Conservation (phyloP, 148 eudicot species). For the Spergularia bocconei region DNA sequence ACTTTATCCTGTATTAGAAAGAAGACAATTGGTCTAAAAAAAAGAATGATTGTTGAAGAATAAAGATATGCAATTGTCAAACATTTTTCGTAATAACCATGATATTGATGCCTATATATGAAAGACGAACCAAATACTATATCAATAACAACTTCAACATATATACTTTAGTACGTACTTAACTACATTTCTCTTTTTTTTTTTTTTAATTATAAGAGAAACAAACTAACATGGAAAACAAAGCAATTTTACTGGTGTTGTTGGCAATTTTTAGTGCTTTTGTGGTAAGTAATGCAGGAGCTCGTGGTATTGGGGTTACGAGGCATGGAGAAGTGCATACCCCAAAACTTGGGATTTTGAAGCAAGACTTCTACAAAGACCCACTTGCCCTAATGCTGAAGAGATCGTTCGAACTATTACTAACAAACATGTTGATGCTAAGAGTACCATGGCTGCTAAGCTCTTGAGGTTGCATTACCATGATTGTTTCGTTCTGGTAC, state of each 20-base stretch:
- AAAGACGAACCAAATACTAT: not conserved
- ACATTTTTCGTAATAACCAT: slow-evolving; percentile 2
- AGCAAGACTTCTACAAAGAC: slow-evolving; percentile 14
- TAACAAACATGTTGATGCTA: slow-evolving; percentile 1
- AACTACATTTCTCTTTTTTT: not conserved
- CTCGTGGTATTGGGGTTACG: not conserved
- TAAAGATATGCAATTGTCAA: slow-evolving; percentile 8
- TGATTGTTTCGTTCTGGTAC: slow-evolving; percentile 34
- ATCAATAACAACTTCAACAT: not conserved
- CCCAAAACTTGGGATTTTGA: not conserved
- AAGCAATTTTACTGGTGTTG: not conserved
- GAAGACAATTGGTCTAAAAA: not conserved
- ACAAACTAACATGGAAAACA: not conserved
- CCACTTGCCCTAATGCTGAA: slow-evolving; percentile 16
- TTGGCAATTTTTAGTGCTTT: slow-evolving; percentile 10
- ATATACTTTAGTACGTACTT: no score
- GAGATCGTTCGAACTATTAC: slow-evolving; percentile 13
- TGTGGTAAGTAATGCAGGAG: slow-evolving; percentile 17
- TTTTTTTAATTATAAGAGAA: not conserved
- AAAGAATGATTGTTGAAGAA: not conserved
- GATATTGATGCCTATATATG: not conserved
- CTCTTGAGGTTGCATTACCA: slow-evolving; percentile 32
- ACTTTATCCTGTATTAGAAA: not conserved
- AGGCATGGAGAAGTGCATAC: not conserved
- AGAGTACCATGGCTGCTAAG: slow-evolving; percentile 31